A percentile compares a stretch with the other conserved stretches of the same genome.
Evolutionary conservation across 768 basidiomycete species (phyloP).

Genomic region (Leucosporidium creatinivorum): DNA sequence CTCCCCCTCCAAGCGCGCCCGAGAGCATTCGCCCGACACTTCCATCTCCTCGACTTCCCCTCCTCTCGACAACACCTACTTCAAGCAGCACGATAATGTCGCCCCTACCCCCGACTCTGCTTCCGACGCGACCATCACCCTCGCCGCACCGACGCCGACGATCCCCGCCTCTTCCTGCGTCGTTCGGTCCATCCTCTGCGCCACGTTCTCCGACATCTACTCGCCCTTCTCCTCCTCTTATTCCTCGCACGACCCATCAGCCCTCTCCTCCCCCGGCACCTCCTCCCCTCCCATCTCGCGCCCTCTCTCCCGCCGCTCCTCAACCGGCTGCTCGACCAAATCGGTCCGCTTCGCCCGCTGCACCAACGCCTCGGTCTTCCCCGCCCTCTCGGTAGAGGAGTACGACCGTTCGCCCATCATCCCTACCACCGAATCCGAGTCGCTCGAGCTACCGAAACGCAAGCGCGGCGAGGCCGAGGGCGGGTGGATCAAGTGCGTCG

Average conservation of each 20-base stretch:
- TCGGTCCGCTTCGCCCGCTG: conserved; percentile 34
- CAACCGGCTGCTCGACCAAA: conserved; percentile 21
- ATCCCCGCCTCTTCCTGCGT: conserved; percentile 1
- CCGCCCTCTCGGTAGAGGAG: conserved; percentile 31
- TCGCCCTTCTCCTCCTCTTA: too few relatives aligned
- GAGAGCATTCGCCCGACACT: conserved; percentile 25
- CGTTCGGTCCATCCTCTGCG: conserved; percentile 26
- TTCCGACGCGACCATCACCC: neutral
- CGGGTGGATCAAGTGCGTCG: conserved; percentile 33
- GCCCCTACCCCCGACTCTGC: neutral
- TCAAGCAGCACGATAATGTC: too few relatives aligned
- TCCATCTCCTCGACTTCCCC: neutral
- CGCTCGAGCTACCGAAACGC: conserved; percentile 29
- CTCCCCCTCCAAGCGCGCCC: conserved; percentile 28
- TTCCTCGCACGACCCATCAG: neutral
- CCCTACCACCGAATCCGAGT: conserved; percentile 25
- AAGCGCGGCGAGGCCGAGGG: conserved; percentile 20
- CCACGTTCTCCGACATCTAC: conserved; percentile 6
- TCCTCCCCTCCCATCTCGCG: conserved; percentile 23
- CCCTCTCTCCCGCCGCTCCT: conserved; percentile 33
- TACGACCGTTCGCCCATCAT: conserved; percentile 36
- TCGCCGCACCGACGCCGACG: neutral
- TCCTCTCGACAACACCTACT: neutral
- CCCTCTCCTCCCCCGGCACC: conserved; percentile 8
- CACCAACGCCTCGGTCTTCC: conserved; percentile 31